phyloP scores from a whole-genome alignment of 352 stramenopile species.

The Phytophthora uliginosa region DNA sequence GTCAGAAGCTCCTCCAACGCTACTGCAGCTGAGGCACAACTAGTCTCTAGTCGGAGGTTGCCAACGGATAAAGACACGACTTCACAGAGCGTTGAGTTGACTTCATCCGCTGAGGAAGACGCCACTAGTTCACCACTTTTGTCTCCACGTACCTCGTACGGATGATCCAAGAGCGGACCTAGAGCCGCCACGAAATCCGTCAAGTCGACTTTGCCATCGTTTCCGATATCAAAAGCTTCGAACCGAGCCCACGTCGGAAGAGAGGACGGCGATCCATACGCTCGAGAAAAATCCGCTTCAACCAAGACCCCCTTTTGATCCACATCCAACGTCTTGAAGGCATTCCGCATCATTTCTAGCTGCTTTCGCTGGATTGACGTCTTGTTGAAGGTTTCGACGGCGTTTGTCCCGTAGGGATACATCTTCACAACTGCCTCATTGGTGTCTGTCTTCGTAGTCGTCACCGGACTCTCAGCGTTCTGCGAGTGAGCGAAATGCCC shows the following conservation, averaged over 20 bases:
- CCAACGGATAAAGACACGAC: slow-evolving; percentile 51
- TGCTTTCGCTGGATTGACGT: slow-evolving; percentile 52
- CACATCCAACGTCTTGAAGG: slow-evolving; percentile 51
- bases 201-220: slow-evolving; percentile 61
- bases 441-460: background rate
- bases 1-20: slow-evolving; percentile 44
- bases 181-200: slow-evolving; percentile 68
- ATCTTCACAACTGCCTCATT: slow-evolving; percentile 43
- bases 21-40: slow-evolving; percentile 19
- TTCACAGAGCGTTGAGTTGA: slow-evolving; percentile 51
- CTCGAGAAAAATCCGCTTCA: slow-evolving; percentile 39
- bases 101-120: background rate
- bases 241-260: slow-evolving; percentile 49
- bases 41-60: slow-evolving; percentile 43
- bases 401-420: slow-evolving; percentile 74
- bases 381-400: slow-evolving; percentile 61
- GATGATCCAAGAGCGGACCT: slow-evolving; percentile 61
- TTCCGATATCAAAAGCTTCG: slow-evolving; percentile 64
- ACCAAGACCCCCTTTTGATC: slow-evolving; percentile 48
- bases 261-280: slow-evolving; percentile 17
- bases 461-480: background rate
- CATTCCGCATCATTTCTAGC: slow-evolving; percentile 55
- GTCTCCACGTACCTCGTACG: slow-evolving; percentile 40
- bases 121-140: slow-evolving; percentile 9
- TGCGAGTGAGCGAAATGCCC: background rate